phyloP scores from a whole-genome alignment of 768 basidiomycete genomes.

The Tulasnella sp. region DNA sequence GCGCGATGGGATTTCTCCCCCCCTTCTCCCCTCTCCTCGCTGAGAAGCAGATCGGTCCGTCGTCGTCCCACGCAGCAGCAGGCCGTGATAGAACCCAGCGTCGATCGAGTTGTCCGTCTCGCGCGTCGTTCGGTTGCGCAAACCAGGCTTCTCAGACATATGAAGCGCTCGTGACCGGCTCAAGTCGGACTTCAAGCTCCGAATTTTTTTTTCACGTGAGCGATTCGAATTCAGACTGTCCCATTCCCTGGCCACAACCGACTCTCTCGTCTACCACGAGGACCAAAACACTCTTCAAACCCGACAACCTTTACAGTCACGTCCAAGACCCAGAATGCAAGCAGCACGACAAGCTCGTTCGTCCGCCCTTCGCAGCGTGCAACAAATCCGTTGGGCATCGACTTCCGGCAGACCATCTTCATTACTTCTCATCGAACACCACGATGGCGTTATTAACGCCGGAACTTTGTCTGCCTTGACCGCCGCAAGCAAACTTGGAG shows the following conservation, averaged over 20 bases:
- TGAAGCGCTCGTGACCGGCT: constrained; percentile 3
- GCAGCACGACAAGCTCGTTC: neutral
- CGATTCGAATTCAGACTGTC: neutral
- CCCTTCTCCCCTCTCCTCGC: no score
- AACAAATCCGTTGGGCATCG: constrained; percentile 13
- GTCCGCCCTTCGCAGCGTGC: neutral
- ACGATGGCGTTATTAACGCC: constrained; percentile 72
- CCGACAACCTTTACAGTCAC: neutral
- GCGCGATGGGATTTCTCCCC: neutral
- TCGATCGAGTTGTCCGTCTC: neutral
- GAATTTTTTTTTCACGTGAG: neutral
- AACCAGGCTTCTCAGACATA: neutral
- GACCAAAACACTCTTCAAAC: neutral
- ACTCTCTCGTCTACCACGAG: neutral
- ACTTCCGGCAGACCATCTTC: constrained; percentile 22
- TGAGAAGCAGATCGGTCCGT: neutral
- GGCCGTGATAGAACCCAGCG: neutral
- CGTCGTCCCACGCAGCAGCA: neutral
- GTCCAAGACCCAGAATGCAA: neutral
- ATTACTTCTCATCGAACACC: constrained; percentile 67
- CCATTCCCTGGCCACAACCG: neutral
- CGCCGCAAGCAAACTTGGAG: constrained; percentile 81
- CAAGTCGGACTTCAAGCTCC: neutral
- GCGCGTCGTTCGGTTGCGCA: neutral
- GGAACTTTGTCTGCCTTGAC: constrained; percentile 86